Evolutionary conservation across 495 filamentous ascomycete genomes (phyloP), one percentile per base, ranked within the genome.

Genomic region (Penicillium paxilli): DNA sequence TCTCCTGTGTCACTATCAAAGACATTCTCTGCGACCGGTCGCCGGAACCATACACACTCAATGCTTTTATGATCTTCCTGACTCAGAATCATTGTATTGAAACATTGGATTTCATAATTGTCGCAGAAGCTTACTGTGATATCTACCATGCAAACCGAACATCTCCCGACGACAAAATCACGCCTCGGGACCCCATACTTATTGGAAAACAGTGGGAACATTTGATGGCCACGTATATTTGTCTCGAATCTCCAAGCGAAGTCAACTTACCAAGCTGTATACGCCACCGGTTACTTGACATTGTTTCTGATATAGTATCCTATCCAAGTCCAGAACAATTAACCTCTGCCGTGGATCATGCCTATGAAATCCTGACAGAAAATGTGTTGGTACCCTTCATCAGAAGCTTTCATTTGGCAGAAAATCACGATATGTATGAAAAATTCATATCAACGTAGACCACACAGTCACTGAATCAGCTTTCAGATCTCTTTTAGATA

Each of bases 321-420:
- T 30, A 23, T 14, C 49, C 49, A 17, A 21, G 22, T 51, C 49
- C 49, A 14, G 25, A 41, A 17, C 23, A 20, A 33, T 44, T 44
- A 23, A 8, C 17, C 37, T 42, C 37, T 44, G 49, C 49, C 38
- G n/a, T 42, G 3, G 12, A 32, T 44, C 38, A 51, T 51, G 49
- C 49, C 35, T 32, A 51, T 32, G 49, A 51, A 42, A 41, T 51
- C 4, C 11, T 51, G n/a, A 51, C 38, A 42, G 24, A 51, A 28
- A 22, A 37, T 19, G 49, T 30, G 1, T 42, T 51, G 19, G 10
- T 51, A n/a, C 49, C 49, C 3, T 51, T 51, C 25, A 44, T 51
- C 12, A 28, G 24, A 42, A 44, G 49, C n/a, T 32, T 51, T 20
- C 23, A 28, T 20, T 44, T 17, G 22, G 10, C 37, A 19, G 17